Percentiles rank a stretch among this genome's conserved stretches.
Conservation (phyloP, 2,329 filamentous ascomycete genomes). For the Colletotrichum karsti region DNA sequence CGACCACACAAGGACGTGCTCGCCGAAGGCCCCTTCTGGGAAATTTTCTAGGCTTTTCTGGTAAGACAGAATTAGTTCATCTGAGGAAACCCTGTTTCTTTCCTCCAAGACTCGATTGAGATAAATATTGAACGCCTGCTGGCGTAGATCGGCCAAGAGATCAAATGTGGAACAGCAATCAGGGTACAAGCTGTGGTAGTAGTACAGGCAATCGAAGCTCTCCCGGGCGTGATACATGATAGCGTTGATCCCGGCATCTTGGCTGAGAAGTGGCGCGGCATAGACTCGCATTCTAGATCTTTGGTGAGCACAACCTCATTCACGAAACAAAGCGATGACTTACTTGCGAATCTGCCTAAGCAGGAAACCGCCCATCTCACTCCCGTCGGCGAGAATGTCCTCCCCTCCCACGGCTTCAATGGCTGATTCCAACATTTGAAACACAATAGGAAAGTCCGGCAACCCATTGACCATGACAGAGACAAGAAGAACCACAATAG, state of each 20-base stretch:
- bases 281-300: neutral
- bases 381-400: neutral
- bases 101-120: neutral
- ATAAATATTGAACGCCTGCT: slow-evolving; percentile 17
- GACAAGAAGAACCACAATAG: slow-evolving; percentile 34
- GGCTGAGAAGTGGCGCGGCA: slow-evolving; percentile 7
- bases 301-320: neutral
- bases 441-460: slow-evolving; percentile 35
- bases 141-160: slow-evolving; percentile 5
- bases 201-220: slow-evolving; percentile 19
- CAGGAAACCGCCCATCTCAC: neutral
- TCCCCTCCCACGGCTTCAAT: slow-evolving; percentile 36
- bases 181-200: slow-evolving; percentile 10
- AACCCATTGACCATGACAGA: slow-evolving; percentile 36
- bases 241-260: neutral
- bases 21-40: neutral
- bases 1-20: slow-evolving; percentile 12
- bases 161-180: neutral
- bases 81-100: neutral
- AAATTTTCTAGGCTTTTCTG: neutral
- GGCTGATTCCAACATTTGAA: slow-evolving; percentile 36
- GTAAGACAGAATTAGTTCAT: neutral
- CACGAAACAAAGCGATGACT: neutral
- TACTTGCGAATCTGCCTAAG: slow-evolving; percentile 17
- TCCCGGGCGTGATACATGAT: neutral